Base-by-base conservation (phyloP, 2,329 filamentous ascomycete genomes). In the Colletotrichum sublineola region DNA sequence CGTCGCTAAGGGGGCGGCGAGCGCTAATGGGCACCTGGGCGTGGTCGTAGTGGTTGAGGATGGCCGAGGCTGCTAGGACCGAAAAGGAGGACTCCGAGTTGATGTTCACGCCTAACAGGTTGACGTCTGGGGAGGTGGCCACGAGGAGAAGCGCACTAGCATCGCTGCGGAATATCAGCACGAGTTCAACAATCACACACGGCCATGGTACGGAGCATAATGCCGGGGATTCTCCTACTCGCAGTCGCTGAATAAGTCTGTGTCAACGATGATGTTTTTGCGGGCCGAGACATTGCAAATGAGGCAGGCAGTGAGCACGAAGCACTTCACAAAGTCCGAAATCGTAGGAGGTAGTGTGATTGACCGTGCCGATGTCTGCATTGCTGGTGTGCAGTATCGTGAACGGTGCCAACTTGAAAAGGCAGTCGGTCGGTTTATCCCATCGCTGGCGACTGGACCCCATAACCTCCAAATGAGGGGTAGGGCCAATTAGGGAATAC, bases 161-260 rank as follows among this genome's bases (percentile, higher is more conserved):
- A 67, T 86, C 84, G 70, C 83, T 85, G 69, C 12, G 20, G 42
- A 1, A 24, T 53, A 55, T 64, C 15, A 73, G 52, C 8, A 14
- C 2, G n/a, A 31, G 24, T 50, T n/a, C 7, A 11, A 18, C 4
- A n/a, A 29, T 1, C 20, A 5, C 1, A 24, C 3, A 44, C 1
- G 7, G 31, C 7, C n/a, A 65, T 24, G 33, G 24, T 46, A 33
- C 14, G 55, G 29, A 3, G 24, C 20, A 42, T 38, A 20, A n/a
- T n/a, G n/a, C 3, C 12, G 1, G 31, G 6, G 20, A 1, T 3
- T 14, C 18, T 71, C 79, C 74, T 79, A 84, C 82, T 86, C 84
- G 44, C 85, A 84, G 66, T 86, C 84, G 50, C 82, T 83, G 75
- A 84, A 85, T n/a, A 86, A 75, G 71, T 86, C 85, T 0, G 85